Conservation (phyloP, 345 rosid species). For the Zanthoxylum bungeanum region DNA sequence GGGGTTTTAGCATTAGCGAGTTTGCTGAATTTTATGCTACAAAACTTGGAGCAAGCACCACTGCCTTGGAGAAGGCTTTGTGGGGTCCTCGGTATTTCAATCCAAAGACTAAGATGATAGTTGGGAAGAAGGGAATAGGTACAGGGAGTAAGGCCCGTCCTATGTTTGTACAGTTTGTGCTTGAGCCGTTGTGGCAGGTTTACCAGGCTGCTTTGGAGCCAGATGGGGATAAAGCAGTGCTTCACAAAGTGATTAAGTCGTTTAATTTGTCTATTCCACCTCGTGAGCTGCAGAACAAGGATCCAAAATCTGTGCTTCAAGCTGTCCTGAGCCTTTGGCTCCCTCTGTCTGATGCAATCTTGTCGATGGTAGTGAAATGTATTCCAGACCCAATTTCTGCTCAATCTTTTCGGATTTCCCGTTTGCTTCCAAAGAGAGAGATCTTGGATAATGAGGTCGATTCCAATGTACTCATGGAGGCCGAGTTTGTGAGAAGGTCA, state of each 20-base stretch:
- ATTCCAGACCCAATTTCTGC: conserved; percentile 82
- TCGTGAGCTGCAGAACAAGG: conserved; percentile 90
- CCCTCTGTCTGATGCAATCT: conserved; percentile 78
- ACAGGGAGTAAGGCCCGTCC: conserved; percentile 68
- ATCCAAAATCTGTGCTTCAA: conserved; percentile 74
- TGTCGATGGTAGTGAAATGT: conserved; percentile 86
- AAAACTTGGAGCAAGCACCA: conserved; percentile 71
- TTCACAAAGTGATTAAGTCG: conserved; percentile 66
- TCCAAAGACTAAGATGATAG: conserved; percentile 78
- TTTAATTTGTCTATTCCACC: conserved; percentile 67
- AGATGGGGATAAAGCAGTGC: conserved; percentile 52
- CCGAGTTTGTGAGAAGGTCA: conserved; percentile 65
- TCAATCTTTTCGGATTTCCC: conserved; percentile 60
- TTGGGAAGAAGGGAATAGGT: conserved; percentile 65
- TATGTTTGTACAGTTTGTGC: conserved; percentile 95
- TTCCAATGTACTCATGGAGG: conserved; percentile 55
- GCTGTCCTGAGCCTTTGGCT: conserved; percentile 92
- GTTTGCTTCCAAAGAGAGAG: conserved; percentile 76
- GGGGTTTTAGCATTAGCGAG: conserved; percentile 79
- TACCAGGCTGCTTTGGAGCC: conserved; percentile 74
- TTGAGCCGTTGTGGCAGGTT: conserved; percentile 91
- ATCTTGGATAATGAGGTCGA: conserved; percentile 36
- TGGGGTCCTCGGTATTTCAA: conserved; percentile 91
- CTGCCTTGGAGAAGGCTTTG: conserved; percentile 60
- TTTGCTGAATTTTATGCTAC: conserved; percentile 82